These are phyloP conservation scores for Agroathelia rolfsii DNA, from an alignment of 1,284 basidiomycete genomes.

Conservation along the genomic window DNA sequence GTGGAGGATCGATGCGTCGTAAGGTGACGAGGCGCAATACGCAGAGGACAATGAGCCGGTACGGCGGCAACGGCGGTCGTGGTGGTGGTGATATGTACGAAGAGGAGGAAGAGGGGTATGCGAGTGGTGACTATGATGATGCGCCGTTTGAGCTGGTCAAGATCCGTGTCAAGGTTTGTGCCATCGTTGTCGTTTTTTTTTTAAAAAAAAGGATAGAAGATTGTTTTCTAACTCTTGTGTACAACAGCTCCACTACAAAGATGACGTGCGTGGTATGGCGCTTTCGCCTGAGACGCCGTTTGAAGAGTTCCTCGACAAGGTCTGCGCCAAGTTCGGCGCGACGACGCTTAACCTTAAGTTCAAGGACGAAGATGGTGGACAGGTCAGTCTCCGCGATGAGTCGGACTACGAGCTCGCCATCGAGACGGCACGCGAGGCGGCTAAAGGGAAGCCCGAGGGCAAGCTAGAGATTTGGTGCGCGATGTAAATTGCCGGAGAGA, in stretches of 20 bases:
- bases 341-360: conserved; percentile 58
- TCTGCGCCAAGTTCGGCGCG: conserved; percentile 68
- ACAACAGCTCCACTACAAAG: conserved; percentile 66
- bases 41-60: conserved; percentile 22
- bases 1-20: conserved; percentile 37
- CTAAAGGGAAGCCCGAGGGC: conserved; percentile 67
- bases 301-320: conserved; percentile 61
- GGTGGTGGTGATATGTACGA: too few species aligned
- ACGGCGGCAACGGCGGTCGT: too few species aligned
- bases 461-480: conserved; percentile 77
- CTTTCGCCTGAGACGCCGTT: conserved; percentile 55
- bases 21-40: conserved; percentile 39
- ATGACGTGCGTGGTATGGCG: conserved; percentile 79
- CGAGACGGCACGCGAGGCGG: conserved; percentile 72
- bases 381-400: conserved; percentile 71
- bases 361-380: conserved; percentile 78
- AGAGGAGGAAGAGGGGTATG: conserved; percentile 69
- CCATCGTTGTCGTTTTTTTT: too few species aligned
- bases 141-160: conserved; percentile 56
- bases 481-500: too few species aligned
- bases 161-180: conserved; percentile 72
- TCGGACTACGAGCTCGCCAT: conserved; percentile 82
- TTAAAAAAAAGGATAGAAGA: conserved; percentile 6
- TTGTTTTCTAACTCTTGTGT: conserved; percentile 1
- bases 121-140: conserved; percentile 59